These are phyloP conservation scores for Papiliotrema nemorosa DNA, from an alignment of 1,284 basidiomycete genomes.

Conservation along the genomic window DNA sequence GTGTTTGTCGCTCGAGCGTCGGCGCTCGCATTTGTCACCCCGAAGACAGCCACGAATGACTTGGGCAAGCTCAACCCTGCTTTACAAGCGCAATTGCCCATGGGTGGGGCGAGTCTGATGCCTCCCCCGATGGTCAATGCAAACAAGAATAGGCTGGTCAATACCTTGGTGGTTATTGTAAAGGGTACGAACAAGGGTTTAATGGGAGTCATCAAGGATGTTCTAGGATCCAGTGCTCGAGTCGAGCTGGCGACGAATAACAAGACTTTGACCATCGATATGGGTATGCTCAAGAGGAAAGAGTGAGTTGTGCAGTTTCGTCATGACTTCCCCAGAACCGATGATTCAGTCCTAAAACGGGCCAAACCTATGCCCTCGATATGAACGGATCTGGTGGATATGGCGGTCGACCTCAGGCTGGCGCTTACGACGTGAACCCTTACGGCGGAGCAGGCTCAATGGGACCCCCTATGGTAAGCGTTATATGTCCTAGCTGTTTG, in stretches of 20 bases:
- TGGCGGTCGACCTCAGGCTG: constrained; percentile 56
- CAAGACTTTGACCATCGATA: constrained; percentile 82
- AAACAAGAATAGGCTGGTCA: constrained; percentile 75
- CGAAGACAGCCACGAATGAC: constrained; percentile 67
- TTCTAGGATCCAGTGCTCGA: constrained; percentile 79
- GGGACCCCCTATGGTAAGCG: constrained; percentile 7
- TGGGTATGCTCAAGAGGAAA: constrained; percentile 72
- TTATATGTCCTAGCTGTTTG: not conserved
- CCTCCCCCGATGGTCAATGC: constrained; percentile 62
- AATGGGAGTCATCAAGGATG: constrained; percentile 90
- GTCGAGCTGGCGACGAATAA: constrained; percentile 90
- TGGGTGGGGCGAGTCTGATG: constrained; percentile 52
- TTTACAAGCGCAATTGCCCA: constrained; percentile 50
- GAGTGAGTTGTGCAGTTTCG: constrained; percentile 58
- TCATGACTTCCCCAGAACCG: constrained; percentile 9
- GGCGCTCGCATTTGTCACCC: constrained; percentile 75
- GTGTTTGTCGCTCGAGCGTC: constrained; percentile 79
- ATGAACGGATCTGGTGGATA: constrained; percentile 14
- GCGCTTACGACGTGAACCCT: constrained; percentile 38
- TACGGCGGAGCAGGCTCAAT: constrained; percentile 32
- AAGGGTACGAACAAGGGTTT: constrained; percentile 91
- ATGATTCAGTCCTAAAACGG: constrained; percentile 53
- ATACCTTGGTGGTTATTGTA: constrained; percentile 72
- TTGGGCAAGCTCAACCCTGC: constrained; percentile 96
- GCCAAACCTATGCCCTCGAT: constrained; percentile 42